Percentiles rank a stretch among this genome's conserved stretches.
Conservation (phyloP, 75 land plant species). For the Selaginella tamariscina region DNA sequence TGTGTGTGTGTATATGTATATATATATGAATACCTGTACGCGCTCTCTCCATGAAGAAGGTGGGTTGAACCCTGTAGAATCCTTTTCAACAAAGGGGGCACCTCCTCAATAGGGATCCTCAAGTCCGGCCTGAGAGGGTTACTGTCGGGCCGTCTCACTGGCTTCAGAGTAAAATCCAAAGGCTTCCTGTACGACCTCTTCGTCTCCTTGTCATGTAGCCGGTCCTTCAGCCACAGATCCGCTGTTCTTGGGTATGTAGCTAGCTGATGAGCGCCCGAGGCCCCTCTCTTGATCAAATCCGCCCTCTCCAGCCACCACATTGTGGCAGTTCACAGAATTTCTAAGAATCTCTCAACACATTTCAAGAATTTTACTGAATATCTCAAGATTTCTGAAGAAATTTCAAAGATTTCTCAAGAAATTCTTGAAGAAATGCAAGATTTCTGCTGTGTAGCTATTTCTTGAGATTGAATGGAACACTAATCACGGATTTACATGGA, state of each 20-base stretch:
- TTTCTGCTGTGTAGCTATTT: too few species aligned
- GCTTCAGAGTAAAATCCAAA: background rate
- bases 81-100: background rate
- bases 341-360: too few species aligned
- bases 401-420: too few species aligned
- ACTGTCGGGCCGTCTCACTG: constrained; percentile 14
- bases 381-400: too few species aligned
- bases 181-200: background rate
- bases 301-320: constrained; percentile 16
- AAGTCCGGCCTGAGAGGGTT: constrained; percentile 12
- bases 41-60: background rate
- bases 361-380: too few species aligned
- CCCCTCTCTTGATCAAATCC: background rate
- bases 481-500: too few species aligned
- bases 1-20: too few species aligned
- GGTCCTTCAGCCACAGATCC: constrained; percentile 13
- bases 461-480: too few species aligned
- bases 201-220: background rate
- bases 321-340: background rate
- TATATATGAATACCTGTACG: too few species aligned
- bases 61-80: background rate
- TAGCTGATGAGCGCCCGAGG: background rate
- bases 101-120: constrained; percentile 10
- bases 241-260: constrained; percentile 9
- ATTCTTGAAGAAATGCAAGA: too few species aligned